Evolutionary conservation across 164 flowering plant species (phyloP), one percentile per base, ranked within the genome.

Genomic region (Protea cynaroides): DNA sequence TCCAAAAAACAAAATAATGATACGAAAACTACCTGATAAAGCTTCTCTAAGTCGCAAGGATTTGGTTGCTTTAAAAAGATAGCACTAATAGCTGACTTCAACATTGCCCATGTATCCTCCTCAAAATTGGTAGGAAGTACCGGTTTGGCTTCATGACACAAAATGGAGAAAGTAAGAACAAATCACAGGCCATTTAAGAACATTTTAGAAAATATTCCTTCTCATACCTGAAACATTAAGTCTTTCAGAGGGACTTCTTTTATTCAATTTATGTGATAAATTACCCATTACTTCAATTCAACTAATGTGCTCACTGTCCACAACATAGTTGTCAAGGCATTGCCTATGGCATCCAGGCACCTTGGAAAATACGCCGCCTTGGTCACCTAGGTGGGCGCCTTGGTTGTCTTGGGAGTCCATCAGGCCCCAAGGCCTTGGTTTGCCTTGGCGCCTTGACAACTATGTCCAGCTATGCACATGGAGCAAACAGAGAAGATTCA

Each of bases 41-140:
- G 92, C 71, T 83, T 81, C 77, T 95, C 99, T 58, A 77, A 74
- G 73, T 88, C 92, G 69, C 90, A 92, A 59, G 97, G 77, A 76
- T 80, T 87, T 7, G 89, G 93, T 66, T 82, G 89, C 81, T 91
- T 91, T 79, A 92, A 73, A 70, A 95, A 89, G 78, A 95, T 92
- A 62, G 97, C 92, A 75, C 64, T 82, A 51, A 95, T 92, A 50
- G 99, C 99, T 17, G 94, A 83, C 79, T 95, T 88, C 75, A 95
- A 76, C 55, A 71, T 84, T 74, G 83, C 85, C 99, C 97, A 95
- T 57, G 97, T 95, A 71, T 76, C 88, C 83, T 89, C 96, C 71
- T 91, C 99, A 75, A 95, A 95, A 79, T 92, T 89, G 55, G 81
- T 54, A 1, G 99, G 97, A 54, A 89, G 63, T 47, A 80, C 86